A percentile compares a stretch with the other conserved stretches of the same genome.
These are phyloP conservation scores for Adenanthera pavonina DNA, from an alignment of 306 rosid genomes.

Conservation along the genomic window DNA sequence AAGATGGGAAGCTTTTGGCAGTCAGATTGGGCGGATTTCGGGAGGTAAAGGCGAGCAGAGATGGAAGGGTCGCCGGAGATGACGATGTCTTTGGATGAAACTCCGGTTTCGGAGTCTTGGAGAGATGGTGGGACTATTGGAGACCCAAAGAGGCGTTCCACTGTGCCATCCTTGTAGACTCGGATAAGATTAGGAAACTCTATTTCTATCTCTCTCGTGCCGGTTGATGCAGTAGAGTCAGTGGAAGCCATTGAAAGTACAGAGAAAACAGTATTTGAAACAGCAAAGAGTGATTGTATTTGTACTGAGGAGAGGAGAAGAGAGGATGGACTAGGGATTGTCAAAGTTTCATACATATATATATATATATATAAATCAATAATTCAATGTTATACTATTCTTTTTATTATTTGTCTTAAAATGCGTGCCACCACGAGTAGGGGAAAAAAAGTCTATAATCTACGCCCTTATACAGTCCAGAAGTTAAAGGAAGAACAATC, in stretches of 20 bases:
- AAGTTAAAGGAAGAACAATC: too few species aligned
- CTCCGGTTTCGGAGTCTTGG: constrained; percentile 49
- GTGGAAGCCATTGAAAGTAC: constrained; percentile 49
- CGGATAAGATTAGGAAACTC: constrained; percentile 48
- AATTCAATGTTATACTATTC: neutral
- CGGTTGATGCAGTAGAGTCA: neutral
- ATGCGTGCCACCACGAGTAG: too few species aligned
- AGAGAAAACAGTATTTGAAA: neutral
- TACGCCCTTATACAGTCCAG: too few species aligned
- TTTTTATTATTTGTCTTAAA: too few species aligned
- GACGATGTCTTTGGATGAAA: constrained; percentile 63
- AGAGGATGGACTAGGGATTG: neutral
- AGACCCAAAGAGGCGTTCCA: constrained; percentile 55
- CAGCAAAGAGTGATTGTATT: neutral
- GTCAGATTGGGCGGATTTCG: constrained; percentile 27
- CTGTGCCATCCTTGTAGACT: constrained; percentile 58
- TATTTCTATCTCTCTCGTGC: constrained; percentile 45
- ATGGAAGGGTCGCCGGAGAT: constrained; percentile 54
- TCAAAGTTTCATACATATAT: neutral
- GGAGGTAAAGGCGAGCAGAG: constrained; percentile 56
- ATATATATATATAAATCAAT: neutral
- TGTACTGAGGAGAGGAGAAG: neutral
- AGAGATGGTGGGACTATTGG: constrained; percentile 45
- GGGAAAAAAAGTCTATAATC: too few species aligned
- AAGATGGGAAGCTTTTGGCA: constrained; percentile 54